These are phyloP conservation scores for Rhizopogon vulgaris DNA, from an alignment of 768 basidiomycete genomes.

Conservation along the genomic window DNA sequence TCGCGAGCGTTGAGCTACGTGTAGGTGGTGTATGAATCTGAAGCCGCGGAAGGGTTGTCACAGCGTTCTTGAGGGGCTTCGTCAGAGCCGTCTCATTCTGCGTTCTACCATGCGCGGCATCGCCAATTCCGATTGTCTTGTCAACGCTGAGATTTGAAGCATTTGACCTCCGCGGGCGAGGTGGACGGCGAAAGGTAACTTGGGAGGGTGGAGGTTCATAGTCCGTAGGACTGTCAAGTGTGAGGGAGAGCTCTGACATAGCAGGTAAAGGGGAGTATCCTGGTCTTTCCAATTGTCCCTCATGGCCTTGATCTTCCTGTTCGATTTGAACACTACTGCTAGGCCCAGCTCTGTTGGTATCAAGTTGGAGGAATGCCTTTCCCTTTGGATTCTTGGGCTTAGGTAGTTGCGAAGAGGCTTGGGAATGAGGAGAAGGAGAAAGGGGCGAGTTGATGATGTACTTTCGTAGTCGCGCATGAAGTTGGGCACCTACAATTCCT, in stretches of 20 bases:
- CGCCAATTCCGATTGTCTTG: background rate
- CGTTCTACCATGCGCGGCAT: background rate
- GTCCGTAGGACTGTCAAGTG: slow-evolving; percentile 34
- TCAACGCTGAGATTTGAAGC: slow-evolving; percentile 46
- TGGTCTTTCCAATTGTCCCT: slow-evolving; percentile 36
- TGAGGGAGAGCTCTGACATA: slow-evolving; percentile 45
- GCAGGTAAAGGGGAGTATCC: slow-evolving; percentile 48
- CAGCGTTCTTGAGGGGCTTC: background rate
- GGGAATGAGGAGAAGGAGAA: slow-evolving; percentile 2
- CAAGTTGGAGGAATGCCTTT: slow-evolving; percentile 62
- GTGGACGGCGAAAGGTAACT: slow-evolving; percentile 43
- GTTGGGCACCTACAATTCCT: slow-evolving; percentile 58
- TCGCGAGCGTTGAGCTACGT: slow-evolving; percentile 56
- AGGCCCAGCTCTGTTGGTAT: slow-evolving; percentile 50
- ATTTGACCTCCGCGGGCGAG: slow-evolving; percentile 54
- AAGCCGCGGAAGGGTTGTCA: slow-evolving; percentile 45
- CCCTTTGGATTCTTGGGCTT: slow-evolving; percentile 26
- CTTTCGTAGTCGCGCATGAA: slow-evolving; percentile 49
- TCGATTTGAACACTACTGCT: slow-evolving; percentile 16
- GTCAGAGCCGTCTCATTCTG: too few species aligned
- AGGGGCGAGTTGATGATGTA: slow-evolving; percentile 32
- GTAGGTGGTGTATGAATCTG: slow-evolving; percentile 54
- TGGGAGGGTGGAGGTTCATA: slow-evolving; percentile 68
- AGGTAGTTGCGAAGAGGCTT: slow-evolving; percentile 11
- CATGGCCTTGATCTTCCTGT: background rate